Evolutionary conservation across 31 red algal species (phyloP).

Genomic region (Odonthalia washingtoniensis): DNA sequence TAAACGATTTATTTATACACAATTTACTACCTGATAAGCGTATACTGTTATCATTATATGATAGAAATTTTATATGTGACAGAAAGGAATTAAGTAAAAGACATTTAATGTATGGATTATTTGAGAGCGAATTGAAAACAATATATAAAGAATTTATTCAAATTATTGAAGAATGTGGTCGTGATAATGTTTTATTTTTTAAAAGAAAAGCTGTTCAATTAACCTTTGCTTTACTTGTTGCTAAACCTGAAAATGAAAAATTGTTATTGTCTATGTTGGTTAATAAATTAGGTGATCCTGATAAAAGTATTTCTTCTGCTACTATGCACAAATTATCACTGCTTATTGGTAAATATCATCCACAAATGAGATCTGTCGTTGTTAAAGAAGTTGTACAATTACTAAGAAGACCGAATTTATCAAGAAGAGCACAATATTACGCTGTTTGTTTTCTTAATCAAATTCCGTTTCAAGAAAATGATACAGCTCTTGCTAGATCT

Average conservation of each 20-base stretch:
- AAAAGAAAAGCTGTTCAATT: constrained; percentile 67
- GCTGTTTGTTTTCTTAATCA: constrained; percentile 77
- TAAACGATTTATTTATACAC: constrained; percentile 87
- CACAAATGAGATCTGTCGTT: constrained; percentile 83
- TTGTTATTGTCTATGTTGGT: constrained; percentile 80
- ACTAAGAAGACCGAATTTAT: constrained; percentile 49
- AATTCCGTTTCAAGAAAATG: constrained; percentile 49
- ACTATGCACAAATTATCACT: constrained; percentile 71
- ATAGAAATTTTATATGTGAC: constrained; percentile 59
- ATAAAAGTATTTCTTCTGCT: constrained; percentile 71
- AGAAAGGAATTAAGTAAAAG: constrained; percentile 57
- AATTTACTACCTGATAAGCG: constrained; percentile 79
- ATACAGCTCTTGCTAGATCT: constrained; percentile 62
- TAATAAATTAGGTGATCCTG: constrained; percentile 90
- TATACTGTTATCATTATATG: constrained; percentile 60
- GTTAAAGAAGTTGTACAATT: constrained; percentile 72
- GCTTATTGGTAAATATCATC: constrained; percentile 83
- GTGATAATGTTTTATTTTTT: constrained; percentile 70
- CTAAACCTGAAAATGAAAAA: constrained; percentile 85
- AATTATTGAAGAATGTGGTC: constrained; percentile 58
- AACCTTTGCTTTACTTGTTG: constrained; percentile 74
- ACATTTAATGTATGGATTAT: constrained; percentile 82
- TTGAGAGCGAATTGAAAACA: constrained; percentile 84
- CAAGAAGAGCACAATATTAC: constrained; percentile 67
- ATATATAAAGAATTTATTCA: constrained; percentile 68